Conservation (phyloP, 2,329 filamentous ascomycete genomes). For the Gnomoniopsis smithogilvyi region DNA sequence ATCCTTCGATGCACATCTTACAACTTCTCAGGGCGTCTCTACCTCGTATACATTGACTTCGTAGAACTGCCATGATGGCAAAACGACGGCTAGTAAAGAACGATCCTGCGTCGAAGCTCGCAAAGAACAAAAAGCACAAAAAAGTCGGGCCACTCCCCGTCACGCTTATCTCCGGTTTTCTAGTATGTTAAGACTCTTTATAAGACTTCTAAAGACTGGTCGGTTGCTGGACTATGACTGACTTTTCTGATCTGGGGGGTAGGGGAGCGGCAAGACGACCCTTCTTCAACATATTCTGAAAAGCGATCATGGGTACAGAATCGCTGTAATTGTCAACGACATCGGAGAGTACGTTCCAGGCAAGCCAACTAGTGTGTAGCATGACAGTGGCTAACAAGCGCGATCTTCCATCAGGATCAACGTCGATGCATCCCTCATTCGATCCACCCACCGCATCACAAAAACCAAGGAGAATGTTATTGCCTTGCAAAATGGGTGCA, state of each 20-base stretch:
- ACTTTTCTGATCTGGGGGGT: not conserved
- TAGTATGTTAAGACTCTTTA: too few species aligned
- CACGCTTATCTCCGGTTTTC: slow-evolving; percentile 58
- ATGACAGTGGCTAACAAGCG: not conserved
- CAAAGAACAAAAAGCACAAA: not conserved
- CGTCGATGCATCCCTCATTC: slow-evolving; percentile 61
- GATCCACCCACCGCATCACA: slow-evolving; percentile 51
- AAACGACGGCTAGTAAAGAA: not conserved
- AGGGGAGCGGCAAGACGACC: slow-evolving; percentile 71
- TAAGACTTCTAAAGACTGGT: not conserved
- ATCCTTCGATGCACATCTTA: too few species aligned
- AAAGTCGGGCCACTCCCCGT: slow-evolving; percentile 44
- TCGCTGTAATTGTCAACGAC: slow-evolving; percentile 73
- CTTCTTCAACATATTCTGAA: slow-evolving; percentile 66
- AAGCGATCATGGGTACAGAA: slow-evolving; percentile 63
- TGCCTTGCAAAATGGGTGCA: slow-evolving; percentile 69
- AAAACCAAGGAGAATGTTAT: slow-evolving; percentile 63
- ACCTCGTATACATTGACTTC: too few species aligned
- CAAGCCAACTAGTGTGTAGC: not conserved
- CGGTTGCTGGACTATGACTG: not conserved
- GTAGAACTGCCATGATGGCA: not conserved
- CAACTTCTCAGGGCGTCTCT: too few species aligned
- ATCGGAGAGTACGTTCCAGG: slow-evolving; percentile 50
- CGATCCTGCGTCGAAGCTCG: not conserved
- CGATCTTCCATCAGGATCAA: slow-evolving; percentile 33